Evolutionary conservation across 2,329 filamentous ascomycete species (phyloP).

Genomic region (Colletotrichum endophyticum): DNA sequence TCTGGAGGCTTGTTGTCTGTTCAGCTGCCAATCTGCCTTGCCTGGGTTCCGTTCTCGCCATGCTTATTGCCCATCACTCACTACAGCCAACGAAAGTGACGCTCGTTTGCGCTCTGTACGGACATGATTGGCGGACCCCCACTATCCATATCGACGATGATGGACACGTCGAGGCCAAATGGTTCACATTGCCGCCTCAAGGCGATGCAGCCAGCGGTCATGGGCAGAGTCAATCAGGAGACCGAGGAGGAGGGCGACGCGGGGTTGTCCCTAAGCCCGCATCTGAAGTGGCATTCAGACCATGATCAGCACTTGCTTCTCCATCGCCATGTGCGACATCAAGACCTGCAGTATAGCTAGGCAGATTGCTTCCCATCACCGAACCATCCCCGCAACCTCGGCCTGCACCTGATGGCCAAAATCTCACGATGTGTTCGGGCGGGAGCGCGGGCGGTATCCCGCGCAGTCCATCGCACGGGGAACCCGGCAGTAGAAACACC

Average conservation of each 20-base stretch:
- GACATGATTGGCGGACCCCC: neutral
- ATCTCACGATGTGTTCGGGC: constrained; percentile 1
- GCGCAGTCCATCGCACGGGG: neutral
- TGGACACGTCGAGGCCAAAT: neutral
- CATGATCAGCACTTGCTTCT: neutral
- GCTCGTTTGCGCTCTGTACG: neutral
- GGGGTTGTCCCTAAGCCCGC: neutral
- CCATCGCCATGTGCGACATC: neutral
- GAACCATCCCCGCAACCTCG: neutral
- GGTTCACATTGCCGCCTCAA: neutral
- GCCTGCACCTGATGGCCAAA: neutral
- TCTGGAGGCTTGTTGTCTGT: neutral
- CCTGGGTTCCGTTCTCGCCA: neutral
- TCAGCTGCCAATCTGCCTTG: neutral
- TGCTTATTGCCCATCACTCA: neutral
- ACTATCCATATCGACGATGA: neutral
- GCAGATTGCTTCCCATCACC: neutral
- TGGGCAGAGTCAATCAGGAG: neutral
- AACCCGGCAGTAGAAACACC: neutral
- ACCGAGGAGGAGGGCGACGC: neutral
- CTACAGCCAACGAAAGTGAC: neutral
- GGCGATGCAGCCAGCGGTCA: neutral
- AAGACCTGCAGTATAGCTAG: neutral
- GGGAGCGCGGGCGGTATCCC: neutral
- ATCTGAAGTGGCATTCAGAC: neutral